Base-by-base conservation (phyloP, 495 filamentous ascomycete species). In the Penicillium alfredii region DNA sequence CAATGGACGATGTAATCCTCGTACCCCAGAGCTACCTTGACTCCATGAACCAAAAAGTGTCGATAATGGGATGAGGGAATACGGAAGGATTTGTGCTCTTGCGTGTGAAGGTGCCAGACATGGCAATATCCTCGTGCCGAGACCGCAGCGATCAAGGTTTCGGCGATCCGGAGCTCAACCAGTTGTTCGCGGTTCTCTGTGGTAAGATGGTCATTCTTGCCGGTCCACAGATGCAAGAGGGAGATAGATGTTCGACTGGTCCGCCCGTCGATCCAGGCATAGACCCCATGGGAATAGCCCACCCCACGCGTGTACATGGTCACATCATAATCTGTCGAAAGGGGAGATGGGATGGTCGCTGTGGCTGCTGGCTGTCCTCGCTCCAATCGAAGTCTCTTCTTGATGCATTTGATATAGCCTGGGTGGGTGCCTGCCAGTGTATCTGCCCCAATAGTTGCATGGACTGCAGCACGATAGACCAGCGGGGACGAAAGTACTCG, bases 131-230 rank as follows among this genome's bases (percentile, higher is more conserved):
- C 62, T 14, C 46, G 53, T 2, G 14, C 18, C 8, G 51, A 58
- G 8, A 57, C 28, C 2, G 45, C 58, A 8, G 49, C 56, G 12
- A 66, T 20, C 8, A 60, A 23, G 1, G 18, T 29, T 14, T 47
- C 33, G 4, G 56, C 51, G n/a, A 64, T 32, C 1, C 42, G 35
- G 8, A 57, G 12, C 8, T 16, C 10, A 2, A 10, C 7, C 15
- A 66, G 32, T 0, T 9, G 0, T 8, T 63, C 60, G 20, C 62
- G 45, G 25, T 66, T 66, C 1, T 49, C 44, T 1, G 61, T 63
- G 12, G 45, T 53, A 9, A 59, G 41, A 1, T 24, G 30, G 14
- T 21, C n/a, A 6, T 1, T 18, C 23, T 12, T 24, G 11, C 32
- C 37, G 0, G 28, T 45, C 19, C 21, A 21, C 10, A 61, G 21